A percentile compares a stretch with the other conserved stretches of the same genome.
Conservation (phyloP, 2,329 filamentous ascomycete species). For the Rhynchosporium graminicola region DNA sequence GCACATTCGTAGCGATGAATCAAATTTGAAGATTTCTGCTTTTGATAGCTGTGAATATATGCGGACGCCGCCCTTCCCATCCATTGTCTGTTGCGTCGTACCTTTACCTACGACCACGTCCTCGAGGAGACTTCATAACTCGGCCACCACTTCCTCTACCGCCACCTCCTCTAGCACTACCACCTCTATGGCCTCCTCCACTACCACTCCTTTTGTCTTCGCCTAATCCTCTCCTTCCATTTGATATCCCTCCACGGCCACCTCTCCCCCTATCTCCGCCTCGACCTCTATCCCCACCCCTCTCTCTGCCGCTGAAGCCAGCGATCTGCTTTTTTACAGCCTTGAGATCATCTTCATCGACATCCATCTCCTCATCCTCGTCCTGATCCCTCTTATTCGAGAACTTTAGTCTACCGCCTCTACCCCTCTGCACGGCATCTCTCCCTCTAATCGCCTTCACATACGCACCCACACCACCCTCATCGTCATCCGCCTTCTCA, state of each 20-base stretch:
- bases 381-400: conserved; percentile 63
- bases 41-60: background rate
- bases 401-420: conserved; percentile 70
- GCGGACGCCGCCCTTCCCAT: background rate
- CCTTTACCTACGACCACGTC: conserved; percentile 29
- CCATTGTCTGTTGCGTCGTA: background rate
- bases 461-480: conserved; percentile 66
- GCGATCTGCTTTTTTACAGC: conserved; percentile 52
- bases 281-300: conserved; percentile 38
- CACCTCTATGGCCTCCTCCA: conserved; percentile 17
- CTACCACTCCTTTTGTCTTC: conserved; percentile 39
- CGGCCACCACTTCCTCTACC: conserved; percentile 29
- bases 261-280: conserved; percentile 45
- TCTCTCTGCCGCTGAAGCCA: conserved; percentile 38
- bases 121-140: conserved; percentile 39
- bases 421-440: conserved; percentile 64
- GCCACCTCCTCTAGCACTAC: conserved; percentile 29
- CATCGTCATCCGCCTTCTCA: conserved; percentile 44
- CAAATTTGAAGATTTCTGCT: background rate
- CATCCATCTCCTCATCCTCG: conserved; percentile 51
- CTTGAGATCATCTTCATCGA: conserved; percentile 51
- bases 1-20: background rate
- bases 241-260: conserved; percentile 50
- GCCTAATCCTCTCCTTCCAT: conserved; percentile 52
- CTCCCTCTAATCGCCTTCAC: conserved; percentile 69